Evolutionary conservation across 768 basidiomycete species (phyloP), one percentile per base, ranked within the genome.

Genomic region (Collybia nuda): DNA sequence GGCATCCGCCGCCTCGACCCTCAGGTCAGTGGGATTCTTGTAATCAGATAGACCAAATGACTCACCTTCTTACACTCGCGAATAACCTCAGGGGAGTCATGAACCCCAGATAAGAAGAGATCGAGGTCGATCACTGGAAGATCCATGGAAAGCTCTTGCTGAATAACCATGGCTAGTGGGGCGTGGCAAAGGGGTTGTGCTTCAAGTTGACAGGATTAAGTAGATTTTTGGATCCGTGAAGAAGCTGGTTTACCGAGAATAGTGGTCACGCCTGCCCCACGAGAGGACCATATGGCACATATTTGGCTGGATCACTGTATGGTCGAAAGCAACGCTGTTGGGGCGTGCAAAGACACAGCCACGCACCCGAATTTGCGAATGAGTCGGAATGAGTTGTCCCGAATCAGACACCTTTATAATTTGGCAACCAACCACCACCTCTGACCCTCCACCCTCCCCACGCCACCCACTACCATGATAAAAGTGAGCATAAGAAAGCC

Each of bases 121-220:
- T 93, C 87, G 44, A 93, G 78, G 70, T 93, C 81, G 63, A 93
- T 72, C 56, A 91, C 73, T 0, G 91, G 91, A 14, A 93, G 71
- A 19, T 84, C 73, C 58, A 77, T 76, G 44, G 72, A 67, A 44
- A 78, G 65, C 43, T 67, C 66, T 38, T 60, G 50, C 4, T 51
- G 56, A 59, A 68, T 69, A 42, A 69, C 59, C 65, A 75, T 72
- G 47, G 54, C 51, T 28, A 38, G 24, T 22, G 24, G 24, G 24
- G 14, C 32, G 32, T 32, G 32, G 32, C 9, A 32, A 32, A 9
- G 14, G 32, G 32, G 6, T 21, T 45, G 15, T 42, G 44, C 22
- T 29, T 35, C 22, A 24, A 43, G 40, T 17, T 50, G 32, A 41
- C 35, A n/a, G 26, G 6, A 42, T 35, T 24, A 32, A 44, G 17